Percentiles rank a stretch among this genome's conserved stretches.
phyloP scores from a whole-genome alignment of 495 filamentous ascomycete genomes.

The Talaromyces liani region DNA sequence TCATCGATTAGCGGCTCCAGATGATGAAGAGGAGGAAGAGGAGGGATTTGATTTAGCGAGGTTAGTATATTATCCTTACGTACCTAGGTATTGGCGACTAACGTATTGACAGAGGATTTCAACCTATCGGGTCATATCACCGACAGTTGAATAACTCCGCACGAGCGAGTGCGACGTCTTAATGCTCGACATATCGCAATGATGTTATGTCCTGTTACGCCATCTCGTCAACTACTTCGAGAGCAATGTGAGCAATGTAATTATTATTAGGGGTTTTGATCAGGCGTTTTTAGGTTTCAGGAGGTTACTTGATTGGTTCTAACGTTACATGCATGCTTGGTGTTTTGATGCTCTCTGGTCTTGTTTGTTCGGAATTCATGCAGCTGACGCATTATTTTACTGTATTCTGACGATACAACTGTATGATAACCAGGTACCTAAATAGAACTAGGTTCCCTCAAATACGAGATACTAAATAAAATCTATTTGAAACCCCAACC shows the following conservation, averaged over 20 bases:
- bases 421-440: slow-evolving; percentile 1
- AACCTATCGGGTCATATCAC: slow-evolving; percentile 63
- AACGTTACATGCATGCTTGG: not conserved
- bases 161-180: slow-evolving; percentile 24
- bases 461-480: not conserved
- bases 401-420: slow-evolving; percentile 1
- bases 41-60: slow-evolving; percentile 60
- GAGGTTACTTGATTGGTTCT: not conserved
- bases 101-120: slow-evolving; percentile 49
- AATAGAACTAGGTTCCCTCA: not conserved
- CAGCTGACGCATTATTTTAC: not conserved
- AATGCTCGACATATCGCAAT: not conserved
- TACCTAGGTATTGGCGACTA: not conserved
- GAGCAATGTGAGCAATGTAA: not conserved
- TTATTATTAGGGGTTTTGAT: not conserved
- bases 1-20: slow-evolving; percentile 12
- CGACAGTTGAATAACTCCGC: slow-evolving; percentile 41
- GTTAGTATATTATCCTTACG: slow-evolving; percentile 30
- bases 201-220: not conserved
- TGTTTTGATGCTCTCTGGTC: not conserved
- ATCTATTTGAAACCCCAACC: slow-evolving; percentile 62
- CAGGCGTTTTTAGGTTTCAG: not conserved
- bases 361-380: not conserved
- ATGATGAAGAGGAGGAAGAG: slow-evolving; percentile 42
- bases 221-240: not conserved